phyloP scores from a whole-genome alignment of 2,329 filamentous ascomycete species.

The Monosporascus sp. region DNA sequence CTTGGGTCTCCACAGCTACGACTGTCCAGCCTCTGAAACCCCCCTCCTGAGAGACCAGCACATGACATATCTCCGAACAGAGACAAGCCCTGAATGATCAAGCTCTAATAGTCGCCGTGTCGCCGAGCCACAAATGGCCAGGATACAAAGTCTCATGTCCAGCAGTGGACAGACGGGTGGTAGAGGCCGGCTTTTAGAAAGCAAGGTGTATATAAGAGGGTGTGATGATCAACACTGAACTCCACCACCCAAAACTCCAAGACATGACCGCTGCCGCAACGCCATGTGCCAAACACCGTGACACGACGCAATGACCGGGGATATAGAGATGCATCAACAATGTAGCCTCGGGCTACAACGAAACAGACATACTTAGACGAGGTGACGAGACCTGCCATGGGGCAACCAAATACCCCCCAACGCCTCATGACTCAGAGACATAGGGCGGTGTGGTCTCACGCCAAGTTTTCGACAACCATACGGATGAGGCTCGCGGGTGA shows the following conservation, averaged over 20 bases:
- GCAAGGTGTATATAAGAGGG: slow-evolving; percentile 3
- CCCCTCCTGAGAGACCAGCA: too few species aligned
- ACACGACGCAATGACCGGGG: slow-evolving; percentile 1
- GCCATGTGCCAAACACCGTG: slow-evolving; percentile 11
- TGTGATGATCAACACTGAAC: slow-evolving; percentile 11
- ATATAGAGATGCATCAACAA: slow-evolving; percentile 16
- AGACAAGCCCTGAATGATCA: too few species aligned
- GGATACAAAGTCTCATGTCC: neutral
- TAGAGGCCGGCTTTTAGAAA: neutral
- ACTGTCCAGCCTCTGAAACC: too few species aligned
- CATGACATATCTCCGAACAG: too few species aligned
- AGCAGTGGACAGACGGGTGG: neutral
- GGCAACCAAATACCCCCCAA: slow-evolving; percentile 4
- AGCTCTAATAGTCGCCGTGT: neutral
- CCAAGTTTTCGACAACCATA: neutral
- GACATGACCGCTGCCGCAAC: slow-evolving; percentile 10
- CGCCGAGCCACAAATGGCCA: neutral
- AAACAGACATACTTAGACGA: slow-evolving; percentile 2
- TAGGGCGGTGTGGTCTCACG: slow-evolving; percentile 4
- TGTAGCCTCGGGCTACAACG: slow-evolving; percentile 14
- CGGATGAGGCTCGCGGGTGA: neutral
- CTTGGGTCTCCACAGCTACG: too few species aligned
- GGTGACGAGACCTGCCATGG: slow-evolving; percentile 3
- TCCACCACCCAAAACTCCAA: slow-evolving; percentile 15
- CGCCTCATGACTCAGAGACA: slow-evolving; percentile 9